Base-by-base conservation (phyloP, 2,329 filamentous ascomycete species). In the Fusarium albidum region DNA sequence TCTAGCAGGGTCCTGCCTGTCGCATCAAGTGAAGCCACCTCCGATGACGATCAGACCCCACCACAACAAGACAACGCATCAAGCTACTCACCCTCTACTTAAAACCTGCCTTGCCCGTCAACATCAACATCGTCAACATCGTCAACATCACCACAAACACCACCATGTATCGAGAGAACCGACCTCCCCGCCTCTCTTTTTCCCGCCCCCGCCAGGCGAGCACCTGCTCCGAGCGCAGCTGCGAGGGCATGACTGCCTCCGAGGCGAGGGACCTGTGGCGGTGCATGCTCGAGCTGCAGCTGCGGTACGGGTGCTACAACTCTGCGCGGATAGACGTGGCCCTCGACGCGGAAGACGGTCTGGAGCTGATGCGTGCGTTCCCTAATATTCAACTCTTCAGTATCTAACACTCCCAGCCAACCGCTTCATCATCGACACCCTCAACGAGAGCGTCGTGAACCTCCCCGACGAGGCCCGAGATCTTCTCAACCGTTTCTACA, bases 251-350 rank as follows among this genome's bases (percentile, higher is more conserved):
- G 69, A 70, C 61, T 18, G 61, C 64, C 18, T 72, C 76, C 26
- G 75, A 78, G 52, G 77, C 73, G 5, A 68, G 71, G 15, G 72
- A 75, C 29, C 64, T 81, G 4, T 81, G 79, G 79, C 65, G 69
- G 41, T 78, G 78, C 58, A 81, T 81, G 79, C 71, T 81, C 3
- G 73, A 76, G 40, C 69, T 81, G 9, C 79, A 81, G 64, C 69
- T 71, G 54, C 71, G 68, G 6, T 81, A 78, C 45, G 75, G 75
- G 6, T 81, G 79, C 67, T 81, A 81, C 57, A 79, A 76, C 25
- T 81, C 78, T 14, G 76, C 78, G 12, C 68, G 79, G 27, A 79
- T 81, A 64, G 76, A 78, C 41, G 70, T 80, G 34, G 79, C 79
- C 1, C 65, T 79, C 12, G 73, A 73, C 34, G 75, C 75, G 1